Evolutionary conservation across 2,329 filamentous ascomycete species (phyloP), one percentile per base, ranked within the genome.

Genomic region (Phoma sp.): DNA sequence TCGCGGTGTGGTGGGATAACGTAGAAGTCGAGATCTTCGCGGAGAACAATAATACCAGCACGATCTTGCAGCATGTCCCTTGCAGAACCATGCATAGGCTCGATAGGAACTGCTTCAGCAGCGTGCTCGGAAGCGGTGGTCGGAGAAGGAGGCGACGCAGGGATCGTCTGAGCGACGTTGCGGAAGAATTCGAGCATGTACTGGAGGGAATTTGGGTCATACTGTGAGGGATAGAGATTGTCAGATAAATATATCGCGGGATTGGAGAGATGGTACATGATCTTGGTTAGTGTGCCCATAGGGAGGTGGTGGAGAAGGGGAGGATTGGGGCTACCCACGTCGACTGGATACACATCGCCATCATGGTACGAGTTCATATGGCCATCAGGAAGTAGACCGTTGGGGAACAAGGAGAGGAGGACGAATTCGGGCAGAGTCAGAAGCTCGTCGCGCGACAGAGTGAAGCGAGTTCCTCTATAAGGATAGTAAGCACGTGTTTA

Each of bases 131-230:
- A 51, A 35, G 65, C 62, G 17, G 83, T 85, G 31, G 75, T 73
- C 27, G 88, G 86, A 47, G 90, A 91, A 27, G 83, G 82, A 15
- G 85, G 80, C 60, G 91, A 87, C 37, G 86, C 84, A 9, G 91
- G 92, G 64, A 99, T 98, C n/a, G 93, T 95, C 77, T 97, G 92
- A 49, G 95, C 95, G 61, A 99, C 94, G 64, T 88, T 88, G 62
- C 95, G 90, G 82, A 99, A 99, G 78, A 99, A 99, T 70, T 97
- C 94, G 62, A 99, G 86, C 95, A 99, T 99, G 80, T 98, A 99
- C 78, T 98, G 92, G 51, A 99, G 85, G 43, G 94, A 98, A 48
- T 88, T 88, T 22, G 95, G 94, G 77, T 99, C 95, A 80, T 98
- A 99, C 95, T 99, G 80, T 67, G 78, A 79, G 66, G 57, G 67